phyloP scores from a whole-genome alignment of 371 early-diverging fungal species.

The Haplosporangium sp. region DNA sequence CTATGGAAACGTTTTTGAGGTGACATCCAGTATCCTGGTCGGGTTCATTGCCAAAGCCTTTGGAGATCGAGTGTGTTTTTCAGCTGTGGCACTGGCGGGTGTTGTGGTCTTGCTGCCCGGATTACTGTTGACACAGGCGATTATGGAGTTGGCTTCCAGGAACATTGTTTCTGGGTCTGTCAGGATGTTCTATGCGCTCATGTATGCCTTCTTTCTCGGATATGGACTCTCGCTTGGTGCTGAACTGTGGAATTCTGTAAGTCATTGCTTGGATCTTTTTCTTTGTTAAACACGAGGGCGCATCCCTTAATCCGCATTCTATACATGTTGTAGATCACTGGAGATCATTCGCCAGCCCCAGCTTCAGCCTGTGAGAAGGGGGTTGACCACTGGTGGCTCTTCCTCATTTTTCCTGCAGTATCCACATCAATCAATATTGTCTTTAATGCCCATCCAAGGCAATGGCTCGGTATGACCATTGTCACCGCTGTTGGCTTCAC shows the following conservation, averaged over 20 bases:
- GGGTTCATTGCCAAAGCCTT: constrained; percentile 64
- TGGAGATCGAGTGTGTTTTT: constrained; percentile 59
- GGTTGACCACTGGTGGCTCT: constrained; percentile 45
- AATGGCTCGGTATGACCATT: constrained; percentile 53
- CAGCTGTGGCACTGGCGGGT: constrained; percentile 64
- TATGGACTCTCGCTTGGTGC: constrained; percentile 75
- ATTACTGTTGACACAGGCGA: constrained; percentile 67
- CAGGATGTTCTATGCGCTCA: constrained; percentile 71
- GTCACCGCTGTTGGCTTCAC: constrained; percentile 48
- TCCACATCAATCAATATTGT: constrained; percentile 55
- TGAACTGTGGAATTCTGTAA: constrained; percentile 56
- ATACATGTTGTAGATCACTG: constrained; percentile 17
- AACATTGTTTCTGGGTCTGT: constrained; percentile 82
- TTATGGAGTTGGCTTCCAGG: constrained; percentile 78
- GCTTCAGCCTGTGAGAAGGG: constrained; percentile 21
- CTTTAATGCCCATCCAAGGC: constrained; percentile 55
- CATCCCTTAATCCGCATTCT: background rate
- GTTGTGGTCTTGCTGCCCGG: constrained; percentile 72
- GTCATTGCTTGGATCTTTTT: background rate
- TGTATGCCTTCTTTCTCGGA: constrained; percentile 72
- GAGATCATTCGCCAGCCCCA: background rate
- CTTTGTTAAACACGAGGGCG: background rate
- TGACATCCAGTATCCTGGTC: constrained; percentile 64
- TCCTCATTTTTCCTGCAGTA: constrained; percentile 48
- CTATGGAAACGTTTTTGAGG: constrained; percentile 69